phyloP scores from a whole-genome alignment of 2,329 filamentous ascomycete species.

The Zasmidium cellare region DNA sequence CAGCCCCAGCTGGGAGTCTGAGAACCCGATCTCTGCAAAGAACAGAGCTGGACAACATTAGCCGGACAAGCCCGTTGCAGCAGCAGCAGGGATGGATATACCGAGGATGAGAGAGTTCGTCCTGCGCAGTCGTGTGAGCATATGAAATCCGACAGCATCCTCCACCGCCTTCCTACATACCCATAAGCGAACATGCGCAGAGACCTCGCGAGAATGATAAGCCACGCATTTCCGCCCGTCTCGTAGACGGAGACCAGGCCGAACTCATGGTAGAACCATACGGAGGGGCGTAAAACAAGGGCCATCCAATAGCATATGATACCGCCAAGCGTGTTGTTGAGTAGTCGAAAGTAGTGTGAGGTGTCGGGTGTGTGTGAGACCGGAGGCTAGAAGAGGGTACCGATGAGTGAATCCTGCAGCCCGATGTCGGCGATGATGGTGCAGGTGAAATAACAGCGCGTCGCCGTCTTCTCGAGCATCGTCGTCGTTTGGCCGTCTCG shows the following conservation, averaged over 20 bases:
- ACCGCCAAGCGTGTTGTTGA: not conserved
- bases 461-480: not conserved
- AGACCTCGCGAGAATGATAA: conserved; percentile 55
- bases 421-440: not conserved
- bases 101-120: conserved; percentile 32
- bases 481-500: no score
- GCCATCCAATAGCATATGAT: conserved; percentile 18
- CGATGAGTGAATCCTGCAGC: not conserved
- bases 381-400: no score
- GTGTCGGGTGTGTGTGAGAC: no score
- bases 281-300: conserved; percentile 19
- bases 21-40: conserved; percentile 35
- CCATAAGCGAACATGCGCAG: conserved; percentile 37
- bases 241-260: conserved; percentile 32
- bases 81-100: conserved; percentile 9
- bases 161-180: not conserved
- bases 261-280: conserved; percentile 36
- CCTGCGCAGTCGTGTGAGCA: not conserved
- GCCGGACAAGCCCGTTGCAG: not conserved
- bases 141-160: no score
- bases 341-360: not conserved
- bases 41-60: conserved; percentile 28
- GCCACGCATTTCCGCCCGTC: conserved; percentile 48
- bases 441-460: not conserved
- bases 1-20: conserved; percentile 34